Evolutionary conservation across 345 rosid genomes (phyloP).

Genomic region (Noccaea caerulescens): DNA sequence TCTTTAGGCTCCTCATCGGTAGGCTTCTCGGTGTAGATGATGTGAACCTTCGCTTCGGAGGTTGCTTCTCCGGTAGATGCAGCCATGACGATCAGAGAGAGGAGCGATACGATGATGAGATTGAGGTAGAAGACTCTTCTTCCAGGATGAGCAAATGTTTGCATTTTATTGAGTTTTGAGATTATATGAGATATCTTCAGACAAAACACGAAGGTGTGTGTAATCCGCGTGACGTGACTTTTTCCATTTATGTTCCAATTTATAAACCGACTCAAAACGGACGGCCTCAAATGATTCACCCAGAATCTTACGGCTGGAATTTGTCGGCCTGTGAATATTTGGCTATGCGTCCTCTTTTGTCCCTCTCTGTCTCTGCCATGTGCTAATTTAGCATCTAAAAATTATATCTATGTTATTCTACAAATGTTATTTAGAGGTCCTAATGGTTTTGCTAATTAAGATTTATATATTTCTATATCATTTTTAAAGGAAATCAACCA

Average conservation of each 20-base stretch:
- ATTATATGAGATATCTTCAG: neutral
- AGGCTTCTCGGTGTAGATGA: conserved; percentile 79
- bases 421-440: no score
- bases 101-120: conserved; percentile 5
- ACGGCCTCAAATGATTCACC: conserved; percentile 12
- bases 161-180: conserved; percentile 3
- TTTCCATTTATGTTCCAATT: neutral
- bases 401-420: no score
- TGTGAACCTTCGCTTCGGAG: conserved; percentile 62
- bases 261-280: conserved; percentile 11
- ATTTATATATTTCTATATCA: no score
- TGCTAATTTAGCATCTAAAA: neutral
- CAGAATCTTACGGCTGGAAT: conserved; percentile 14
- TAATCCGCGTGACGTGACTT: neutral
- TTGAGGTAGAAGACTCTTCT: conserved; percentile 15
- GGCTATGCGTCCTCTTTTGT: neutral
- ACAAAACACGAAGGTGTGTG: neutral
- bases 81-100: conserved; percentile 51
- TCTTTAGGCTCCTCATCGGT: conserved; percentile 64
- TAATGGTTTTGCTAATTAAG: no score
- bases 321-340: neutral
- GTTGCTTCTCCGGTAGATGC: conserved; percentile 41
- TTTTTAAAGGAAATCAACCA: no score
- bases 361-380: neutral
- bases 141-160: conserved; percentile 11